Evolutionary conservation across 441 rosid genomes (phyloP), one percentile per base, ranked within the genome.

Genomic region (Eruca vesicaria): DNA sequence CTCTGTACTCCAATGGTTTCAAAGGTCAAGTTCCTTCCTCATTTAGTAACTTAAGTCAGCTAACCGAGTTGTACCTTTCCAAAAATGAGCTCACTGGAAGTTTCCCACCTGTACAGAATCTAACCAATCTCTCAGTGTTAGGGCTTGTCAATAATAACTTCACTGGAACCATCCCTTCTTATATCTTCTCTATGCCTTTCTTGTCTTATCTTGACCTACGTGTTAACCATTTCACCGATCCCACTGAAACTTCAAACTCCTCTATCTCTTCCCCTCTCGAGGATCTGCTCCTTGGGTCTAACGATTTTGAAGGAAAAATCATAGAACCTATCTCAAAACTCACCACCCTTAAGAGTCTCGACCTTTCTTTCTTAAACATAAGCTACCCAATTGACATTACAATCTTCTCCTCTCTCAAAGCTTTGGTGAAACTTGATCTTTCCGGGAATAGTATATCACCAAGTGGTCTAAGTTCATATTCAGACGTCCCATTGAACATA

Each of bases 321-420:
- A n/a, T 63, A 61, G 31, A 45, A 33, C 64, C 69, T 62, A 63
- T 69, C 63, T 75, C 57, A 35, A 68, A 62, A 7, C 23, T 69
- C 2, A 28, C 2, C 12, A 68, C 1, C 15, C 79, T 75, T 57
- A 19, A 23, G 0, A 0, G 5, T 0, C 64, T 75, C 23, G 7
- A 6, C 33, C 56, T 75, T 0, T 66, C 68, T 50, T 68, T n/a
- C 63, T 4, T 16, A 52, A 60, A 68, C 55, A 3, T 8, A 21
- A 75, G 43, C 63, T 15, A 59, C 23, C 59, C 71, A 41, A 11
- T 67, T 23, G 53, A 66, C 60, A 6, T 74, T 0, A 29, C 11
- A 0, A 3, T 66, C 36, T 58, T 45, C 2, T 26, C 78, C 19
- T 20, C 78, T 31, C 18, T 63, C 56, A 23, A 36, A 23, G 5